Base-by-base conservation (phyloP, 176 grass and related monocot species). In the Bonia amplexicaulis region DNA sequence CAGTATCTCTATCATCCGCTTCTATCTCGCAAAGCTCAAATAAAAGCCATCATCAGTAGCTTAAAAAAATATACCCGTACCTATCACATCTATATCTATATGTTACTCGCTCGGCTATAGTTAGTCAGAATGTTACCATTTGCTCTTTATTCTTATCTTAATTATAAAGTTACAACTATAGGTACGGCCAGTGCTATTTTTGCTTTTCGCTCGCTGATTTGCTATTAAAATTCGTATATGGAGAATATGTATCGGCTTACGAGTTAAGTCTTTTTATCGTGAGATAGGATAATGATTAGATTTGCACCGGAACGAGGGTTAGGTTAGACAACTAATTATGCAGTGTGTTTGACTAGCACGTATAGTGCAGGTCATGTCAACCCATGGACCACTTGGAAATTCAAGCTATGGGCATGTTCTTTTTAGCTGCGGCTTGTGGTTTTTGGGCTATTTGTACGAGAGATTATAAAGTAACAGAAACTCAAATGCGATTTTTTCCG, bases 301-400 rank as follows among this genome's bases (percentile, higher is more conserved):
- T 41, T 19, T 61, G 49, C 41, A 17, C 12, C 3, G 3, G 7
- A 42, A 17, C 9, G 42, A 80, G 11, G 29, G 12, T 69, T 69
- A 11, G 49, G 22, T 71, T 82, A 26, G 51, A 59, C 23, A 25
- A 42, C 80, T 44, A 44, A 69, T 44, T 41, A 57, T 12, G 35
- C 1, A 6, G 2, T 31, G 42, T 31, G 46, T 40, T 88, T 88
- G 80, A 88, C 74, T 9, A 71, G 55, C 59, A 25, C 41, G 39
- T 40, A 40, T 40, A 40, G 39, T 40, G 39, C 5, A 40, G 46
- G 31, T 59, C 69, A 49, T 84, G 67, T 79, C 87, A 84, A 84
- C 76, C 72, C 11, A 17, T 39, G 26, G 82, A 74, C 47, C 78
- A 27, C 33, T 73, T 79, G 25, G 46, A 58, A 23, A 17, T 39